Percentiles rank a stretch among this genome's conserved stretches.
These are phyloP conservation scores for Trebouxia sp. DNA, from an alignment of 139 green algal genomes.

Conservation along the genomic window DNA sequence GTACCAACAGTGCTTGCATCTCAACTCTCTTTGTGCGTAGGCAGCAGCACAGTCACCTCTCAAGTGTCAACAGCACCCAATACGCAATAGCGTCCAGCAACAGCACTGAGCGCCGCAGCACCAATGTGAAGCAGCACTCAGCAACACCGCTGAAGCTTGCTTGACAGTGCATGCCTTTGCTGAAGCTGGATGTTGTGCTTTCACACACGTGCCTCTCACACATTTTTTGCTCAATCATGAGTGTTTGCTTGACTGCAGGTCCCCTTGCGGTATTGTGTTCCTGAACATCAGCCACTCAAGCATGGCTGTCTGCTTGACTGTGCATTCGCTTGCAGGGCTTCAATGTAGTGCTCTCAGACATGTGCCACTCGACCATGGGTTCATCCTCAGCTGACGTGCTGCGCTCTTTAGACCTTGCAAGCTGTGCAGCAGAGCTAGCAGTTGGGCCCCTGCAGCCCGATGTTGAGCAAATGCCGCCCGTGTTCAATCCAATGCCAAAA, in stretches of 20 bases:
- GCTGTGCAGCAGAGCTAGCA: conserved; percentile 73
- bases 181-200: no score
- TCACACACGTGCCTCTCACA: background rate
- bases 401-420: conserved; percentile 76
- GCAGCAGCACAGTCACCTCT: no score
- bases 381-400: conserved; percentile 62
- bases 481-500: conserved; percentile 2
- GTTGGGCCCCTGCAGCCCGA: conserved; percentile 37
- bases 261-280: background rate
- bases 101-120: no score
- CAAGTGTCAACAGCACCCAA: no score
- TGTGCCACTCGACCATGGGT: conserved; percentile 76
- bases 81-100: no score
- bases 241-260: background rate
- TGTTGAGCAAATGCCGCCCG: background rate
- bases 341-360: conserved; percentile 78
- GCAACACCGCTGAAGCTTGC: no score
- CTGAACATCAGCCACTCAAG: background rate
- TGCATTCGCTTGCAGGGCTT: conserved; percentile 47
- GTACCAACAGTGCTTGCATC: no score
- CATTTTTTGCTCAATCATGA: background rate
- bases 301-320: background rate
- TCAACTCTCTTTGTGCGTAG: no score
- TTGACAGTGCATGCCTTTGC: no score
- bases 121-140: no score